Evolutionary conservation across 2,329 filamentous ascomycete species (phyloP), one percentile per base, ranked within the genome.

Genomic region (Verticillium nubilum): DNA sequence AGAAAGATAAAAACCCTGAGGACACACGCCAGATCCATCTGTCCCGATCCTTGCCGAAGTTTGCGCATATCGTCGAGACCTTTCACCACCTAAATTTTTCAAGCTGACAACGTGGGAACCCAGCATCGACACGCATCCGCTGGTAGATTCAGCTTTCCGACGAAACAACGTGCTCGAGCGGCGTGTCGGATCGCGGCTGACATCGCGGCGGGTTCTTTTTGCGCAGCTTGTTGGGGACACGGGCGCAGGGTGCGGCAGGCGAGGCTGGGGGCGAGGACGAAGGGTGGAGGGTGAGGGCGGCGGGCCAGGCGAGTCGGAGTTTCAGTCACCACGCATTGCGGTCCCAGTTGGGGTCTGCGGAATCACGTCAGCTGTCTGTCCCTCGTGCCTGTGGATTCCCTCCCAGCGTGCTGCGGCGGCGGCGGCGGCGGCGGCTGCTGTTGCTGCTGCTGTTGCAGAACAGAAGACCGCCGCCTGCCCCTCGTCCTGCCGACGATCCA

Each of bases 291-390:
- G 33, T 25, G 52, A 33, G 27, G 33, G 54, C 19, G 54, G 23
- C 27, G 33, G 61, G 56, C 61, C 59, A 64, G 56, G 56, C 60
- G 54, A 61, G 55, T 29, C 61, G 59, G 56, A 64, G 61, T 33
- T 58, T 61, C 61, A 64, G 62, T 86, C 81, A 95, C 91, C 91
- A 95, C 52, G 90, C 89, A 76, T 93, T 93, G 63, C 90, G 86
- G 78, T 97, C 92, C 92, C 92, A 97, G 77, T 91, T 92, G 23
- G 89, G 89, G 75, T 92, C 88, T 91, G 56, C 37, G 56, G 23
- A 15, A 52, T 29, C 37, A 57, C 42, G 56, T 57, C 37, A 57
- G 56, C 56, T 28, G 31, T 42, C 37, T 56, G 54, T 17, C 42
- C 17, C 42, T 56, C 17, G 15, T 17, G 31, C 23, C 28, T 47